Evolutionary conservation across 1,284 basidiomycete genomes (phyloP), one percentile per base, ranked within the genome.

Genomic region (Neonothopanus nambi): DNA sequence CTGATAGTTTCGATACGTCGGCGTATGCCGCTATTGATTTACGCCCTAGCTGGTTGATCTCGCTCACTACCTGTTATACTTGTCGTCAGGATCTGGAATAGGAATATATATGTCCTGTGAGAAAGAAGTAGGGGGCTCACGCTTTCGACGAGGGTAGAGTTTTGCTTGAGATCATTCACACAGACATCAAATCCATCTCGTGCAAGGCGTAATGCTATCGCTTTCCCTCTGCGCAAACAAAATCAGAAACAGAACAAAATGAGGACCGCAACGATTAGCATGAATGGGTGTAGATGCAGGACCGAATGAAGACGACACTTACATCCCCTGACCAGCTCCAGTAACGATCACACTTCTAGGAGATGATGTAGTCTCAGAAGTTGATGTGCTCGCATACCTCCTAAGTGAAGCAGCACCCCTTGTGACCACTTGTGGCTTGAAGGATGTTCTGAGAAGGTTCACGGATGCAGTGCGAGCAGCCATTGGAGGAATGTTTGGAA

Each of bases 101-200:
- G 11, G 15, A 45, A 6, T 4, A 26, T 26, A 28, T 28, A 5
- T 6, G 6, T 21, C 23, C 24, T 28, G 24, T 12, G 20, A 30
- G 43, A 37, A 11, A 18, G 18, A 52, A 43, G 28, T 23, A 6
- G 28, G 7, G 21, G n/a, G 23, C 51, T 23, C n/a, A 56, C 55
- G 20, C 41, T 40, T 45, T 49, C 47, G 2, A 48, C 47, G 39
- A 44, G 33, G 5, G 17, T 37, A 7, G 55, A 48, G 33, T 56
- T 56, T 0, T 17, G 5, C 38, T 48, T 26, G 17, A 56, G 55
- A n/a, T 56, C 55, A 28, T 52, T 56, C 17, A 56, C 46, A 36
- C 55, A 56, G 13, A 56, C 39, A 24, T 56, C 46, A 26, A 56
- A 56, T 3, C 55, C 55, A 46, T 56, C 55, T 18, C 23, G 40